Conservation (phyloP, 2,329 filamentous ascomycete genomes). For the Venturia asperata region DNA sequence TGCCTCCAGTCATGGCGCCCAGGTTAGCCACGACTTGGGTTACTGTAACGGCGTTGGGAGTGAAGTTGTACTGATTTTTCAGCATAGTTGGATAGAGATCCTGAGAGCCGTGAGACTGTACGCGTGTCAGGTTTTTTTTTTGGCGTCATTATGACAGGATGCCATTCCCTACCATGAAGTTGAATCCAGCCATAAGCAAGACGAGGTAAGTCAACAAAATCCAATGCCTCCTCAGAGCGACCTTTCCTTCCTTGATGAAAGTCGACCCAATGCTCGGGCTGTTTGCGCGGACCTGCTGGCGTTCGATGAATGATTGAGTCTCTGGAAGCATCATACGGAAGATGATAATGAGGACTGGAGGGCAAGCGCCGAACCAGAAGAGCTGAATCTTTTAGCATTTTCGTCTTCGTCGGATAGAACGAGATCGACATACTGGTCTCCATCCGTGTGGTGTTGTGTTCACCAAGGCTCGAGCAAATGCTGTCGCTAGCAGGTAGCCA, state of each 20-base stretch:
- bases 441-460: slow-evolving; percentile 72
- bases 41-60: slow-evolving; percentile 39
- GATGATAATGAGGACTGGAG: slow-evolving; percentile 71
- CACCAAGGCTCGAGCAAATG: slow-evolving; percentile 55
- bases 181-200: slow-evolving; percentile 82
- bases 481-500: slow-evolving; percentile 55
- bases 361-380: slow-evolving; percentile 82
- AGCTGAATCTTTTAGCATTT: slow-evolving; percentile 34
- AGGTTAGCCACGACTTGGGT: slow-evolving; percentile 43
- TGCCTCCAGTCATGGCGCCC: slow-evolving; percentile 43
- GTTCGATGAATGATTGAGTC: slow-evolving; percentile 64
- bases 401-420: not conserved
- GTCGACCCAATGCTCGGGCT: slow-evolving; percentile 35
- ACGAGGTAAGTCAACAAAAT: slow-evolving; percentile 72
- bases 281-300: slow-evolving; percentile 55
- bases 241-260: slow-evolving; percentile 69
- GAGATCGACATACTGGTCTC: slow-evolving; percentile 48
- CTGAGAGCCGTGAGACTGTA: slow-evolving; percentile 61
- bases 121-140: slow-evolving; percentile 11
- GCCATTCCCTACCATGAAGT: slow-evolving; percentile 59
- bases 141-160: not conserved
- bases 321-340: slow-evolving; percentile 74
- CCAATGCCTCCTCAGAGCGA: slow-evolving; percentile 76
- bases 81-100: slow-evolving; percentile 57
- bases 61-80: slow-evolving; percentile 51